phyloP scores from a whole-genome alignment of 2,329 filamentous ascomycete species.

The Calonectria pseudoturangicola region DNA sequence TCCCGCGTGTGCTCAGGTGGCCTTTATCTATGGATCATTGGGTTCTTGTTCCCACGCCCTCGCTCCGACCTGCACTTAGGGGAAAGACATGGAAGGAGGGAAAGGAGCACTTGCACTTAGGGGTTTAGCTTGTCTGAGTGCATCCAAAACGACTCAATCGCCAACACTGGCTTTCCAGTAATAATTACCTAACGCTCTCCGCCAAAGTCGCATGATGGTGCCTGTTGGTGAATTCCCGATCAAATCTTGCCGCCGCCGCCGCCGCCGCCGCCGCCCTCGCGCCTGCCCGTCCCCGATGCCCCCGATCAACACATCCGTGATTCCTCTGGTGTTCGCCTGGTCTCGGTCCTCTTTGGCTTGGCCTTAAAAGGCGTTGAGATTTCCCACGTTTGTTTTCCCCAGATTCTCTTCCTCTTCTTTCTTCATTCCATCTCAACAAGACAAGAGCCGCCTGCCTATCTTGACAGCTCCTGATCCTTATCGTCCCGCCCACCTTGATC shows the following conservation, averaged over 20 bases:
- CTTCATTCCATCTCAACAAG: slow-evolving; percentile 33
- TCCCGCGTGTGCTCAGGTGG: slow-evolving; percentile 39
- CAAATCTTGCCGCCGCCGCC: slow-evolving; percentile 33
- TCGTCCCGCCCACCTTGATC: slow-evolving; percentile 13
- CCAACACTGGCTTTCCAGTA: slow-evolving; percentile 47
- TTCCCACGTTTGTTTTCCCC: slow-evolving; percentile 26
- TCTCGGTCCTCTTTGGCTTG: slow-evolving; percentile 25
- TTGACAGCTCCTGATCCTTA: slow-evolving; percentile 20
- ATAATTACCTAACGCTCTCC: slow-evolving; percentile 54
- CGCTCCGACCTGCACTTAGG: slow-evolving; percentile 75
- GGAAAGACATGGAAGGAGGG: slow-evolving; percentile 66
- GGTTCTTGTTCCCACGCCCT: slow-evolving; percentile 45
- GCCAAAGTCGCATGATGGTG: slow-evolving; percentile 40
- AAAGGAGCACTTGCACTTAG: slow-evolving; percentile 43
- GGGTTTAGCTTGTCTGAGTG: slow-evolving; percentile 35
- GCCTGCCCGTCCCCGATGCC: slow-evolving; percentile 19
- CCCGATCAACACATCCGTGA: slow-evolving; percentile 33
- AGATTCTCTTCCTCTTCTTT: slow-evolving; percentile 25
- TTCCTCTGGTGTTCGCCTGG: slow-evolving; percentile 34
- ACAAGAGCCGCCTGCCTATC: slow-evolving; percentile 31
- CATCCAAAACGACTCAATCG: slow-evolving; percentile 39
- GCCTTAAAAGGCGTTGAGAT: slow-evolving; percentile 50
- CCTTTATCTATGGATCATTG: slow-evolving; percentile 32
- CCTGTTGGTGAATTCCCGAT: slow-evolving; percentile 21
- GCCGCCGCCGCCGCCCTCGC: slow-evolving; percentile 26